phyloP scores from a whole-genome alignment of 208 protist species.

The Polymyxa betae region DNA sequence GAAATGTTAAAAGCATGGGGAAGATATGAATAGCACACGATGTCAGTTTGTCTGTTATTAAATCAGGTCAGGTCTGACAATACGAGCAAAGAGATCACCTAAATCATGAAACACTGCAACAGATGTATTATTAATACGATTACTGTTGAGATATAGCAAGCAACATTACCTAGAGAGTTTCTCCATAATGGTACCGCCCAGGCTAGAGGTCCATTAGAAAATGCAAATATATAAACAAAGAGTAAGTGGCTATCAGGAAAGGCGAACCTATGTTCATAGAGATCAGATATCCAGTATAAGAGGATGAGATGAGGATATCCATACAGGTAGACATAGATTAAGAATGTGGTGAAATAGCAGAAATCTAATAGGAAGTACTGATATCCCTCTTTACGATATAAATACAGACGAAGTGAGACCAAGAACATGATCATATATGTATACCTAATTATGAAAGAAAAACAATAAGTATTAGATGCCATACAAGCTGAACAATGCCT shows the following conservation, averaged over 20 bases:
- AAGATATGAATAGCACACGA: constrained; percentile 42
- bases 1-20: constrained; percentile 50
- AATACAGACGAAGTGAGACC: not conserved
- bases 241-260: not conserved
- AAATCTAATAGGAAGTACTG: constrained; percentile 44
- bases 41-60: constrained; percentile 12
- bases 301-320: not conserved
- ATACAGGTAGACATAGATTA: constrained; percentile 38
- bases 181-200: constrained; percentile 38
- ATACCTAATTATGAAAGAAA: too few relatives aligned
- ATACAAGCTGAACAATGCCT: not conserved
- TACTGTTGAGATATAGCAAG: not conserved
- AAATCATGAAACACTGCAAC: constrained; percentile 39
- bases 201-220: constrained; percentile 21
- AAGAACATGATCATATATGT: constrained; percentile 47
- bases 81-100: too few relatives aligned
- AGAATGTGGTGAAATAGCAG: constrained; percentile 16
- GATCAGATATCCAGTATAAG: not conserved
- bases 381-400: constrained; percentile 31
- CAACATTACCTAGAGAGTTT: constrained; percentile 18
- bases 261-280: not conserved
- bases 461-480: not conserved
- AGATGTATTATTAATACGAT: not conserved
- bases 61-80: not conserved
- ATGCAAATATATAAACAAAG: constrained; percentile 52